Evolutionary conservation across 1,284 basidiomycete species (phyloP), one percentile per base, ranked within the genome.

Genomic region (Baeospora myosura): DNA sequence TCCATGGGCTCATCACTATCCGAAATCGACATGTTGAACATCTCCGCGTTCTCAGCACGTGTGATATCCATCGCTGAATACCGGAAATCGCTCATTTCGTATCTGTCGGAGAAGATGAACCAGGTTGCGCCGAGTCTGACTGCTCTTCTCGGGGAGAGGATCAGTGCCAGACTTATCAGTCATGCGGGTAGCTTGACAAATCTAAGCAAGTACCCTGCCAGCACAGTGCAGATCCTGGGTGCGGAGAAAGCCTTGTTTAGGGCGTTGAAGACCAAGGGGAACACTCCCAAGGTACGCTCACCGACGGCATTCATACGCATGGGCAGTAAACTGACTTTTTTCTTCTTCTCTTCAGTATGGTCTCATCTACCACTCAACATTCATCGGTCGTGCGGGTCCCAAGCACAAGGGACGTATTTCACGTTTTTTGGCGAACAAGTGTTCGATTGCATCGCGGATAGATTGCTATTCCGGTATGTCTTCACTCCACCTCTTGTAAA

Each of bases 331-430:
- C n/a, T n/a, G n/a, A n/a, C 11, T 41, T 20, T 34, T 28, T 42
- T 6, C 17, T 35, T 16, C 28, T 31, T 38, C 30, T 36, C 12
- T 7, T 24, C 36, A 92, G 88, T 95, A 95, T 58, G 92, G 92
- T 58, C 77, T 95, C 36, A 76, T 96, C 54, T 95, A 93, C 64
- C 90, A 95, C 66, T 92, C 89, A 12, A 79, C 90, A 14, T 98
- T 94, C 71, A 98, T 99, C 58, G 92, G 93, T 17, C 86, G 95
- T 40, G 94, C 96, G 3, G 89, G 85, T 12, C 76, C 92, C 43
- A 96, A 96, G 67, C 85, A 93, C 75, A 99, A 98, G 75, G 95
- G 95, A 26, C 85, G 96, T 47, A 98, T 98, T 63, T 96, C 93
- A 8, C 84, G 94, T 30, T 97, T 96, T 78, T 74, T 99, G 25